Base-by-base conservation (phyloP, 129 eudicot species). In the Flaveria ramosissima region DNA sequence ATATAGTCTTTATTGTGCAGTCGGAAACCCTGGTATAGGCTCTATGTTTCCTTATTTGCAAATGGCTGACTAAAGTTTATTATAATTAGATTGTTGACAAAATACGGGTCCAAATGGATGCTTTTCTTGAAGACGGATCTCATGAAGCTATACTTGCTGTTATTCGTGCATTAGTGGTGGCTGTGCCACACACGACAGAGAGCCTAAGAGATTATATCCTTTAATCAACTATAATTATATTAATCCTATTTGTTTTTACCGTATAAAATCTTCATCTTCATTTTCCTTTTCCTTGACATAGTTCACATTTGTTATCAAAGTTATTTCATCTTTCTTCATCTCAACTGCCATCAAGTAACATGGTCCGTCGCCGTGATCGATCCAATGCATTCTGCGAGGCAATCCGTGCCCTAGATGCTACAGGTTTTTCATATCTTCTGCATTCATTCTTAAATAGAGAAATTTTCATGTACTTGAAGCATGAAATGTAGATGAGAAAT, bases 101-200 rank as follows among this genome's bases (percentile, higher is more conserved):
- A 86, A 90, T 93, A 82, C 92, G 97, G 59, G 85, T 93, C 71
- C 98, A 93, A 79, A 90, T 93, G 98, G 98, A 93, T 78, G 91
- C 98, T 78, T 93, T 93, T 85, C 95, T 93, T 78, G 98, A 93
- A 80, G 98, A 93, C 86, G 98, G 97, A 79, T 90, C 98, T 17
- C 97, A 88, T 82, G 98, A 93, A 88, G 95, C 97, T 76, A 86
- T 90, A 26, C 71, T 87, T 73, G 93, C 96, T 13, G 98, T 90
- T 41, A 83, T 93, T 68, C 98, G 93, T 80, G 96, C 98, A 63
- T 81, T 93, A 75, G 88, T 87, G 81, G 88, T 90, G 75, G 97
- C 96, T 74, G 96, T 93, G 14, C 97, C 98, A 48, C 97, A 90
- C 86, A 88, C 97, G 16, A 88, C 95, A 10, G 96, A 88, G 16